Evolutionary conservation across 2,329 filamentous ascomycete species (phyloP).

Genomic region (Clonostachys sp.): DNA sequence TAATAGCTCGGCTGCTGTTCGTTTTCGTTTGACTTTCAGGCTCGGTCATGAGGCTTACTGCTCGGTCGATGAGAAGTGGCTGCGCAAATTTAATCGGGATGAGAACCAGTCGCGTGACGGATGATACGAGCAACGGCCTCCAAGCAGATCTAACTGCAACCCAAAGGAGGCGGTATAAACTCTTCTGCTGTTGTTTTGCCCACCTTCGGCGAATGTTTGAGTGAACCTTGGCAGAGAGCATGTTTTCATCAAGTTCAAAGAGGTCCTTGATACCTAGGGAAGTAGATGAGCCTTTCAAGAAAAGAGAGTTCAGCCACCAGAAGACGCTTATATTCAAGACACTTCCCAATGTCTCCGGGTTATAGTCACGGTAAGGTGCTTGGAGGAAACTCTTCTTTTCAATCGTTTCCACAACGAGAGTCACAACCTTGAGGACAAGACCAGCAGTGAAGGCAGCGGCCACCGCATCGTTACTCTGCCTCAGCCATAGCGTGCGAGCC

Average conservation of each 20-base stretch:
- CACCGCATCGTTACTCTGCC: slow-evolving; percentile 8
- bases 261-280: slow-evolving; percentile 6
- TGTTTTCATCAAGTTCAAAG: slow-evolving; percentile 5
- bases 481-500: slow-evolving; percentile 22
- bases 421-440: slow-evolving; percentile 14
- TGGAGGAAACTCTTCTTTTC: slow-evolving; percentile 15
- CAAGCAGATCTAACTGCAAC: slow-evolving; percentile 14
- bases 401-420: slow-evolving; percentile 20
- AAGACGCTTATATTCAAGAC: slow-evolving; percentile 22
- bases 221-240: slow-evolving; percentile 4
- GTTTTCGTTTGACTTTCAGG: not conserved
- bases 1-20: slow-evolving; percentile 6
- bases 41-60: slow-evolving; percentile 15
- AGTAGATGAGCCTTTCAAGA: slow-evolving; percentile 12
- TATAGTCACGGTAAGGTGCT: slow-evolving; percentile 8
- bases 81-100: slow-evolving; percentile 35
- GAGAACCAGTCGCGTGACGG: slow-evolving; percentile 24
- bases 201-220: slow-evolving; percentile 4
- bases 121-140: not conserved
- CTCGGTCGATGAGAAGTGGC: slow-evolving; percentile 32
- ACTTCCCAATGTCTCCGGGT: slow-evolving; percentile 24
- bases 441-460: slow-evolving; percentile 14
- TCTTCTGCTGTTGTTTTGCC: not conserved
- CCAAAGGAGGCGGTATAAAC: not conserved
- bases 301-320: slow-evolving; percentile 24